Evolutionary conservation across 192 early-diverging fungal genomes (phyloP).

Genomic region (Backusella liffmaniae): DNA sequence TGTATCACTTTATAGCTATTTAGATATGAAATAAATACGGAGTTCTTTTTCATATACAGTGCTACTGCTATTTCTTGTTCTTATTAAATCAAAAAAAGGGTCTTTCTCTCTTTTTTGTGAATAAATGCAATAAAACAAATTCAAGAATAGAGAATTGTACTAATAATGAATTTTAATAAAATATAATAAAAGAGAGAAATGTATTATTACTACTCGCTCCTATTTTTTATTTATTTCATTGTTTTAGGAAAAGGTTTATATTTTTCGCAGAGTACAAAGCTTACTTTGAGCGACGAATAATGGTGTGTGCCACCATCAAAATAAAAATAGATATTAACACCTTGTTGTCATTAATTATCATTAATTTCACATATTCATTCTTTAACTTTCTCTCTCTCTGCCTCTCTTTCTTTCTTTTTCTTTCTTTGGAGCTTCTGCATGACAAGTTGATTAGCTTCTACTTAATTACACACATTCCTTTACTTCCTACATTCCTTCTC

Average conservation of each 20-base stretch:
- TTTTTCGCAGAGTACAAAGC: conserved; percentile 5
- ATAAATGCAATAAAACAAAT: not conserved
- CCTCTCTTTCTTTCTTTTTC: not conserved
- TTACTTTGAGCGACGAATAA: not conserved
- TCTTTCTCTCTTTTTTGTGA: not conserved
- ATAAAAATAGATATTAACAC: conserved; percentile 4
- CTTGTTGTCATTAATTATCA: conserved; percentile 6
- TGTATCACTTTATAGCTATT: not conserved
- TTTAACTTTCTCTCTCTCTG: not conserved
- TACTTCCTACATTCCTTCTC: not conserved
- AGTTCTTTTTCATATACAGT: not conserved
- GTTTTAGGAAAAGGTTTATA: not conserved
- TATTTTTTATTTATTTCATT: conserved; percentile 4
- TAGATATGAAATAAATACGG: not conserved
- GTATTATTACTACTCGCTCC: not conserved
- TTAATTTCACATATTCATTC: conserved; percentile 5
- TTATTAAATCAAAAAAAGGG: not conserved
- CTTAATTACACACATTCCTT: not conserved
- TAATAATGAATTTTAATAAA: not conserved
- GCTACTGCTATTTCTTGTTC: not conserved
- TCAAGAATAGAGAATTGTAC: not conserved
- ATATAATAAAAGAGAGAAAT: not conserved
- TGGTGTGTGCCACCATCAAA: conserved; percentile 1
- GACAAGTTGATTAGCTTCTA: not conserved
- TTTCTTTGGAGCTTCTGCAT: not conserved